Conservation (phyloP, 2,329 filamentous ascomycete genomes). For the Cladosporium sp. region DNA sequence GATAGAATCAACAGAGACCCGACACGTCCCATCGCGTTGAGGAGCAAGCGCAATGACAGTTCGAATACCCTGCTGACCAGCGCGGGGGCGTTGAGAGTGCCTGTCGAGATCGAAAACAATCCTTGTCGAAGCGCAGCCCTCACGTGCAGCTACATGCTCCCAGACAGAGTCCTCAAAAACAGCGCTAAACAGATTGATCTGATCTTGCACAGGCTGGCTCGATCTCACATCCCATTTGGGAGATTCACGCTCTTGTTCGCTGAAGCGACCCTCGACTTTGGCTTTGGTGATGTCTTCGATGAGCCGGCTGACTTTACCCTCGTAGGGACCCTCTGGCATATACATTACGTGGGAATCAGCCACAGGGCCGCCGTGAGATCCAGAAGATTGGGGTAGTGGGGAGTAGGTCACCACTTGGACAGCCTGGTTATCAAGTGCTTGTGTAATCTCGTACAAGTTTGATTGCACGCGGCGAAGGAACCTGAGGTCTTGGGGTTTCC, state of each 20-base stretch:
- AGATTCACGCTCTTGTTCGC: slow-evolving; percentile 75
- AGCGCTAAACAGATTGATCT: slow-evolving; percentile 53
- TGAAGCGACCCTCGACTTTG: slow-evolving; percentile 75
- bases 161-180: slow-evolving; percentile 65
- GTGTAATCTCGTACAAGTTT: slow-evolving; percentile 20
- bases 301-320: slow-evolving; percentile 68
- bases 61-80: slow-evolving; percentile 55
- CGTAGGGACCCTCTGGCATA: slow-evolving; percentile 66
- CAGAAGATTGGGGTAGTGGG: slow-evolving; percentile 13
- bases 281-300: slow-evolving; percentile 84
- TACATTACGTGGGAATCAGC: slow-evolving; percentile 42
- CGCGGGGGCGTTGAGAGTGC: slow-evolving; percentile 29
- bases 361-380: neutral
- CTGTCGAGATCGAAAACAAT: slow-evolving; percentile 59
- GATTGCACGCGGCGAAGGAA: slow-evolving; percentile 44
- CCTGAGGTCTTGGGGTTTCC: slow-evolving; percentile 58
- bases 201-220: slow-evolving; percentile 53
- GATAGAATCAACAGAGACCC: slow-evolving; percentile 56
- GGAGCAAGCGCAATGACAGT: slow-evolving; percentile 59
- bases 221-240: slow-evolving; percentile 74
- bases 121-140: slow-evolving; percentile 49
- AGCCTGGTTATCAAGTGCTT: slow-evolving; percentile 22
- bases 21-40: slow-evolving; percentile 49
- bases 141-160: slow-evolving; percentile 57
- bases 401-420: slow-evolving; percentile 26